A percentile compares a stretch with the other conserved stretches of the same genome.
phyloP scores from a whole-genome alignment of 345 rosid genomes.

The Lagerstroemia speciosa region DNA sequence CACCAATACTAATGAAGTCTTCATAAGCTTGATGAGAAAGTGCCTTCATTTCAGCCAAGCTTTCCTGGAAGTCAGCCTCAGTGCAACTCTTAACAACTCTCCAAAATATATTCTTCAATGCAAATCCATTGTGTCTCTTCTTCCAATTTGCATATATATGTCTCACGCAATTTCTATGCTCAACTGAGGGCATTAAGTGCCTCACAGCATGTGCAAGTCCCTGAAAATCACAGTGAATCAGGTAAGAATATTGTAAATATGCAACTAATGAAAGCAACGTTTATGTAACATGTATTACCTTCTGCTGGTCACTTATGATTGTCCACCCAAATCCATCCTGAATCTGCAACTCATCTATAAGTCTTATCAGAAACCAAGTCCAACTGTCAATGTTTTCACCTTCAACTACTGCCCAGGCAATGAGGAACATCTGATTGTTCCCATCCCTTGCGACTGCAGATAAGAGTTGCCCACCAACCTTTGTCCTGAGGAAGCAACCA shows the following conservation, averaged over 20 bases:
- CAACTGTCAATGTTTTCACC: not conserved
- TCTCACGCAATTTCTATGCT: not conserved
- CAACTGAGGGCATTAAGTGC: not conserved
- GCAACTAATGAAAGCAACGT: too few relatives aligned
- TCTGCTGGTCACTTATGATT: not conserved
- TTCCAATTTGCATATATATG: slow-evolving; percentile 5
- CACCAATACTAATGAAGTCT: not conserved
- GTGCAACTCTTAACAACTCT: not conserved
- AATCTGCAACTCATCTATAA: not conserved
- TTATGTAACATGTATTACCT: not conserved
- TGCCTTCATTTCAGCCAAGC: not conserved
- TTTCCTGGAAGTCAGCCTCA: not conserved
- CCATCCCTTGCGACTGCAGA: not conserved
- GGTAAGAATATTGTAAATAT: too few relatives aligned
- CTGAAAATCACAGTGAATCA: too few relatives aligned
- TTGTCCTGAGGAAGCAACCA: not conserved
- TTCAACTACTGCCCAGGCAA: slow-evolving; percentile 4
- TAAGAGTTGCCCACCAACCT: not conserved
- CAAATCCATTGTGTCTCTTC: not conserved
- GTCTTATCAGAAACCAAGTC: slow-evolving; percentile 2
- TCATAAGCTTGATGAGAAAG: not conserved
- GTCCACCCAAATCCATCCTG: not conserved
- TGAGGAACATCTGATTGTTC: slow-evolving; percentile 2
- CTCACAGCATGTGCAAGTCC: not conserved
- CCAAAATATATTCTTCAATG: not conserved